These are phyloP conservation scores for Solanum pennellii DNA, from an alignment of 257 asterid species.

Conservation along the genomic window DNA sequence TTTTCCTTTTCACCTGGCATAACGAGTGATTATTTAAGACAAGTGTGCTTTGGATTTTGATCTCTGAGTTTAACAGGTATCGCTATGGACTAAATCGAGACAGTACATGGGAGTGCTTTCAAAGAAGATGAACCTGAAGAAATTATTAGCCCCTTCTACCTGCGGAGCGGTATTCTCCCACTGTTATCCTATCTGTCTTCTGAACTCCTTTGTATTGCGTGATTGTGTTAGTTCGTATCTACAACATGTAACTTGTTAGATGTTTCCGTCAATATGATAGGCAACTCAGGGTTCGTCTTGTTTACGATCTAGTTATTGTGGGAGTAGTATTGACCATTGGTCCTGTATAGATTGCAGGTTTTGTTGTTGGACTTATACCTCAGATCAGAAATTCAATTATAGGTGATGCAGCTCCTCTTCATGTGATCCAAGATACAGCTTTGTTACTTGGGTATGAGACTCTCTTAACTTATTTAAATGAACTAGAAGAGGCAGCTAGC, in stretches of 20 bases:
- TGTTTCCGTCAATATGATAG: neutral
- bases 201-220: neutral
- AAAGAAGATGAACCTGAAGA: constrained; percentile 3
- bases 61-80: constrained; percentile 30
- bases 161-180: constrained; percentile 8
- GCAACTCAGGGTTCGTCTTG: neutral
- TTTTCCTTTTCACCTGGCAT: neutral
- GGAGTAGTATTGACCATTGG: neutral
- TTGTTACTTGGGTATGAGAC: constrained; percentile 49
- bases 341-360: constrained; percentile 50
- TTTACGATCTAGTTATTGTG: neutral
- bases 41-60: neutral
- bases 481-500: too few species aligned
- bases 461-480: neutral
- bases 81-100: constrained; percentile 20
- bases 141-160: constrained; percentile 10
- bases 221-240: neutral
- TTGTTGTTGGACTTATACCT: constrained; percentile 61
- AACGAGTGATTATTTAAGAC: neutral
- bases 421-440: constrained; percentile 51
- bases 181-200: neutral
- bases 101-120: neutral
- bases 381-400: constrained; percentile 37
- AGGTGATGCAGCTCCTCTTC: constrained; percentile 73
- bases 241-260: neutral